Evolutionary conservation across 148 eudicot genomes (phyloP).

Genomic region (Simmondsia chinensis): DNA sequence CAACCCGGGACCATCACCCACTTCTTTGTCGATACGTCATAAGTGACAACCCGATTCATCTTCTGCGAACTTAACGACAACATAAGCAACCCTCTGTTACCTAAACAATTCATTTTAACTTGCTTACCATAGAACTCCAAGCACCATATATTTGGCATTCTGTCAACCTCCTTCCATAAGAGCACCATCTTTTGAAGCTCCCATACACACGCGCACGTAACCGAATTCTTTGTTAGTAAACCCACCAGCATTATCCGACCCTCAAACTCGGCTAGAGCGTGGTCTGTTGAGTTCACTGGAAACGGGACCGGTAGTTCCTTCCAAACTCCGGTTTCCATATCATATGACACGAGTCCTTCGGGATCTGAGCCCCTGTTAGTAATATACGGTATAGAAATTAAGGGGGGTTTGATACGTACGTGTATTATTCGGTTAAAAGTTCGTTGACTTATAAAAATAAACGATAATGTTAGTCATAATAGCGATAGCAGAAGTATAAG

Average conservation of each 20-base stretch:
- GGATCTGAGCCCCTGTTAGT: constrained; percentile 75
- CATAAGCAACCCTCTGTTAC: constrained; percentile 86
- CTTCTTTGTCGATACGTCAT: constrained; percentile 46
- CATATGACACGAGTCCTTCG: constrained; percentile 74
- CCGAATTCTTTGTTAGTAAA: constrained; percentile 74
- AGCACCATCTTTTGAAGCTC: constrained; percentile 98
- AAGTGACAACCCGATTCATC: constrained; percentile 74
- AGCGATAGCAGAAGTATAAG: no score
- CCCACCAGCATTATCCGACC: constrained; percentile 76
- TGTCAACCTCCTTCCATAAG: constrained; percentile 99
- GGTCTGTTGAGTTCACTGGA: constrained; percentile 63
- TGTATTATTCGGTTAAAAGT: no score
- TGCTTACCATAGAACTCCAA: constrained; percentile 98
- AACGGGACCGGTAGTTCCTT: constrained; percentile 58
- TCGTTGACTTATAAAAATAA: no score
- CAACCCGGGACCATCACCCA: constrained; percentile 80
- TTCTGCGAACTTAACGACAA: constrained; percentile 73
- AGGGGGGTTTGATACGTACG: no score
- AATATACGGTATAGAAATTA: no score
- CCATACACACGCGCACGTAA: constrained; percentile 94
- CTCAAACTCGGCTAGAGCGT: constrained; percentile 64
- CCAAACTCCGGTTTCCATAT: constrained; percentile 54
- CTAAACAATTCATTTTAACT: constrained; percentile 84
- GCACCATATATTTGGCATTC: constrained; percentile 99
- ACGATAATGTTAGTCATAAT: no score